Evolutionary conservation across 1,139 yeast genomes (phyloP).

Genomic region (Sugiyamaella neomexicana): DNA sequence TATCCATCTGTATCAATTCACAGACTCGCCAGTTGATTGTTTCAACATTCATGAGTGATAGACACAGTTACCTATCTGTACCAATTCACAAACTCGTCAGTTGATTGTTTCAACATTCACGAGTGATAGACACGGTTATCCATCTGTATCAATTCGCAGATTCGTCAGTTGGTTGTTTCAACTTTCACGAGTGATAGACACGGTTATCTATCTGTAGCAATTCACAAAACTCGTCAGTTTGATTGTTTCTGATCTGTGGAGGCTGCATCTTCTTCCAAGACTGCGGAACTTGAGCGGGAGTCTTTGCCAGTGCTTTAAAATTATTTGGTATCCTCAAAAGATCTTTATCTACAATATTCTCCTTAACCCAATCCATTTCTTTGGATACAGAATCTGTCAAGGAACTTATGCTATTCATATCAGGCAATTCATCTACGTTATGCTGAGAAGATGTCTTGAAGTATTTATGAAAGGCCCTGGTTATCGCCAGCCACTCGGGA

Average conservation of each 20-base stretch:
- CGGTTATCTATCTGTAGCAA: conserved; percentile 23
- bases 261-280: conserved; percentile 24
- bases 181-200: conserved; percentile 14
- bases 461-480: conserved; percentile 33
- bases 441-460: conserved; percentile 18
- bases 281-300: conserved; percentile 1
- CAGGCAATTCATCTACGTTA: conserved; percentile 16
- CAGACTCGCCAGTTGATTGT: conserved; percentile 33
- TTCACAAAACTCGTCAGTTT: conserved; percentile 32
- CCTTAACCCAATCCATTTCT: conserved; percentile 36
- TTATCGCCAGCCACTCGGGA: conserved; percentile 44
- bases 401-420: conserved; percentile 13
- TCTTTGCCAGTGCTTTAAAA: conserved; percentile 20
- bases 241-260: conserved; percentile 27
- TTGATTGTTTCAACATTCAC: conserved; percentile 32
- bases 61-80: conserved; percentile 21
- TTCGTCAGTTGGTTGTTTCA: conserved; percentile 34
- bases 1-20: conserved; percentile 22
- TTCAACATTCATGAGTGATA: conserved; percentile 9
- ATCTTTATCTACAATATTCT: conserved; percentile 31
- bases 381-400: conserved; percentile 25
- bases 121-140: conserved; percentile 18
- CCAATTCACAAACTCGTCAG: conserved; percentile 29
- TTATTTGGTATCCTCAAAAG: conserved; percentile 24
- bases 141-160: conserved; percentile 27